Conservation (phyloP, 495 filamentous ascomycete genomes). For the Chaetomidium leptoderma region DNA sequence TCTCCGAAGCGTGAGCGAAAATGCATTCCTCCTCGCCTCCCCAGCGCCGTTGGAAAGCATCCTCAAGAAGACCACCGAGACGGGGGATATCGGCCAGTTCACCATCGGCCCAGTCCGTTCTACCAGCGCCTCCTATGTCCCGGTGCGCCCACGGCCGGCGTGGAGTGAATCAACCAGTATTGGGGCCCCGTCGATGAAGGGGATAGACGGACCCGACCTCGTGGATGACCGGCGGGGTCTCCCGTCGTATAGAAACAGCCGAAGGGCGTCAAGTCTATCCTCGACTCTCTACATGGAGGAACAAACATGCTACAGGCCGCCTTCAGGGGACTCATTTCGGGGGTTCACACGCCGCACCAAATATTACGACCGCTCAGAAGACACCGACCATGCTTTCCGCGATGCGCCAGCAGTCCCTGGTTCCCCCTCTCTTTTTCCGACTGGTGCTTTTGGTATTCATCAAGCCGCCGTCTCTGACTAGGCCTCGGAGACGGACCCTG, state of each 20-base stretch:
- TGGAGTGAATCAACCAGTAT: conserved; percentile 4
- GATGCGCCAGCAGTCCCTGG: not conserved
- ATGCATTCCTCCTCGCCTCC: conserved; percentile 36
- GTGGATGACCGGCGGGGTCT: conserved; percentile 33
- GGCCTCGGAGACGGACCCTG: not conserved
- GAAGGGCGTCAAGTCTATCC: conserved; percentile 38
- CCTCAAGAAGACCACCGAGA: conserved; percentile 67
- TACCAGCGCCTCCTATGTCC: conserved; percentile 25
- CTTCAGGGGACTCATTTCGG: not conserved
- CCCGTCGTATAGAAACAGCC: conserved; percentile 41
- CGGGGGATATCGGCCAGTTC: conserved; percentile 62
- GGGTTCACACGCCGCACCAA: conserved; percentile 17
- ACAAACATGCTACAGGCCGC: conserved; percentile 19
- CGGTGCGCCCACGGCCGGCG: conserved; percentile 12
- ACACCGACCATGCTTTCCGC: conserved; percentile 34
- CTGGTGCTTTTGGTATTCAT: too few species aligned
- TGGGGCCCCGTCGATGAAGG: not conserved
- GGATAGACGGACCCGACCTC: conserved; percentile 8
- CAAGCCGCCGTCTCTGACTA: conserved; percentile 6
- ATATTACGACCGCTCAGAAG: conserved; percentile 53
- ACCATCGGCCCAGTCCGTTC: conserved; percentile 51
- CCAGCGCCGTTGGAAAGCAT: conserved; percentile 54
- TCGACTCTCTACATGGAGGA: conserved; percentile 42
- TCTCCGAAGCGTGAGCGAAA: conserved; percentile 37
- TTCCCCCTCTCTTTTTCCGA: too few species aligned